Evolutionary conservation across 768 basidiomycete species (phyloP).

Genomic region (Boletus tomentosulus): DNA sequence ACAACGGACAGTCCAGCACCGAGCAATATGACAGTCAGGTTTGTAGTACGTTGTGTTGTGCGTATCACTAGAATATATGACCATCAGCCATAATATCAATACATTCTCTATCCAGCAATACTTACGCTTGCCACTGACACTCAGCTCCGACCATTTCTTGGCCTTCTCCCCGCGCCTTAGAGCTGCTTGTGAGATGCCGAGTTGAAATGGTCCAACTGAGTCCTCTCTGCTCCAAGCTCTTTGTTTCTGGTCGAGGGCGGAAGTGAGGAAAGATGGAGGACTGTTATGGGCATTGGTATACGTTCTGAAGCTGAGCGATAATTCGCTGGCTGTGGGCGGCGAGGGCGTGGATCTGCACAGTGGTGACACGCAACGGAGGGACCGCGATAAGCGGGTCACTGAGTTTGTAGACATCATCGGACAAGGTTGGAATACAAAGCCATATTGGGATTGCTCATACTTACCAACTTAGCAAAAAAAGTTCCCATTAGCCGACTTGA

Average conservation of each 20-base stretch:
- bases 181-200: conserved; percentile 61
- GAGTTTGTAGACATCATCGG: conserved; percentile 12
- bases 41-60: conserved; percentile 48
- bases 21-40: conserved; percentile 53
- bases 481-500: conserved; percentile 53
- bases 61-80: conserved; percentile 14
- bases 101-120: background rate
- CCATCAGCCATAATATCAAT: background rate
- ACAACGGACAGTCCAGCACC: conserved; percentile 80
- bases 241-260: conserved; percentile 60
- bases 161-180: conserved; percentile 49
- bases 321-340: background rate
- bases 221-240: conserved; percentile 45
- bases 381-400: conserved; percentile 6
- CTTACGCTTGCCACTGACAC: conserved; percentile 69
- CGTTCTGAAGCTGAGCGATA: conserved; percentile 14
- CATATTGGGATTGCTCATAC: too few relatives aligned
- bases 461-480: conserved; percentile 4
- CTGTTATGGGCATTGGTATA: conserved; percentile 49
- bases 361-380: conserved; percentile 3
- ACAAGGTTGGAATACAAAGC: background rate
- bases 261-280: conserved; percentile 51
- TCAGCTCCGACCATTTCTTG: conserved; percentile 79
- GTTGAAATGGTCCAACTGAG: conserved; percentile 72
- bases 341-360: background rate